Base-by-base conservation (phyloP, 179 eudicot species). In the Actinidia chinensis region DNA sequence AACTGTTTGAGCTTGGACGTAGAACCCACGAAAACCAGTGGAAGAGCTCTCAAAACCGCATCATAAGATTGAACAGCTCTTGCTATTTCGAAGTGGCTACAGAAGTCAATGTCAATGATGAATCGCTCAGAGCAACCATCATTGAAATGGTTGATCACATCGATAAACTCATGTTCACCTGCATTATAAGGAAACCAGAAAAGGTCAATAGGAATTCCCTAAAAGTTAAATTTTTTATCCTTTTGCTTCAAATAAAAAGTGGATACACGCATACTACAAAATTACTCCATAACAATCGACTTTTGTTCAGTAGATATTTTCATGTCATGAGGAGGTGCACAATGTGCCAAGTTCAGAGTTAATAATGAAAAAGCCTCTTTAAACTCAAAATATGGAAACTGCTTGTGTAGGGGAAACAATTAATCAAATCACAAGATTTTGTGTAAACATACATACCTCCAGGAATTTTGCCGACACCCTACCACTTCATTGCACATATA, bases 51-150 rank as follows among this genome's bases (percentile, higher is more conserved):
- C 76, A 90, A 79, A 47, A 94, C 89, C 78, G 83, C 82, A 44
- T 90, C 90, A 10, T 94, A 94, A 43, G 97, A 88, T 17, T 93
- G 86, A 47, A 94, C 94, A 3, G 98, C 96, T 87, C 98, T 85
- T 1, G 97, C 98, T 72, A 93, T 93, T 80, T 93, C 98, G 76
- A 93, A 93, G 76, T 93, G 97, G 90, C 98, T 91, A 46, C 90
- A 84, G 73, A 94, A 94, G 71, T 93, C 97, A 1, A 93, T 82
- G 67, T 94, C 98, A 22, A 94, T 86, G 61, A 94, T 90, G 56
- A 88, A 48, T 20, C 91, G 96, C 70, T 91, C 96, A 0, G 89
- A 84, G 81, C 63, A 80, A 65, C 88, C 87, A 8, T 51, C 76
- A 12, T 51, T 78, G n/a, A 74, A 76, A 82, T 89, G 81, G 68